phyloP scores from a whole-genome alignment of 306 rosid genomes.

The Glycine soja region DNA sequence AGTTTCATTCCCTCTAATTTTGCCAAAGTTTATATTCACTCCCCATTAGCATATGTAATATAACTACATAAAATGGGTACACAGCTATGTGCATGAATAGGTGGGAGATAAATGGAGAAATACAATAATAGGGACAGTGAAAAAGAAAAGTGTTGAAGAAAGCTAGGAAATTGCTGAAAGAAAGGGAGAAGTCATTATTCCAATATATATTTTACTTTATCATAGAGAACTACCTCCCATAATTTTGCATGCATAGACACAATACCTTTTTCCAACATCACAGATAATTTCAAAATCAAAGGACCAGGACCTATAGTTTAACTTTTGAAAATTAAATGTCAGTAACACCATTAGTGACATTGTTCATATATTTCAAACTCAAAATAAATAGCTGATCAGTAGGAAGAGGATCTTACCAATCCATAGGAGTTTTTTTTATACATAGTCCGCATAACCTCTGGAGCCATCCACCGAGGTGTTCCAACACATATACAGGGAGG shows the following conservation, averaged over 20 bases:
- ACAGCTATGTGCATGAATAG: neutral
- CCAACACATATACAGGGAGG: constrained; percentile 88
- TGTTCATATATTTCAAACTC: constrained; percentile 8
- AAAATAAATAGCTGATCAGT: constrained; percentile 28
- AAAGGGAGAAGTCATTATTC: neutral
- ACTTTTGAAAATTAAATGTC: constrained; percentile 6
- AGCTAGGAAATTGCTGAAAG: neutral
- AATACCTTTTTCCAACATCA: constrained; percentile 20
- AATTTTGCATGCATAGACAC: neutral
- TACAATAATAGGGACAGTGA: neutral
- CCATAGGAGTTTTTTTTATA: constrained; percentile 69
- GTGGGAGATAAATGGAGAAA: constrained; percentile 6
- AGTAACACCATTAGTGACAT: constrained; percentile 5
- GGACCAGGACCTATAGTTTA: neutral
- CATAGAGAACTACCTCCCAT: neutral
- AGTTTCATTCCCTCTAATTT: neutral
- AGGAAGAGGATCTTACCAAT: constrained; percentile 62
- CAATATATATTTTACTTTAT: constrained; percentile 7
- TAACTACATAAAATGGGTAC: neutral
- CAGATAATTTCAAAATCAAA: constrained; percentile 21
- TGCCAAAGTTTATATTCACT: neutral
- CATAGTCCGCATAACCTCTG: constrained; percentile 91
- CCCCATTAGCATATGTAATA: neutral
- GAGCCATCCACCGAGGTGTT: constrained; percentile 99
- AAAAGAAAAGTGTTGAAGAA: neutral